Percentiles rank a stretch among this genome's conserved stretches.
These are phyloP conservation scores for Talaromyces sp. DNA, from an alignment of 2,329 filamentous ascomycete genomes.

Conservation along the genomic window DNA sequence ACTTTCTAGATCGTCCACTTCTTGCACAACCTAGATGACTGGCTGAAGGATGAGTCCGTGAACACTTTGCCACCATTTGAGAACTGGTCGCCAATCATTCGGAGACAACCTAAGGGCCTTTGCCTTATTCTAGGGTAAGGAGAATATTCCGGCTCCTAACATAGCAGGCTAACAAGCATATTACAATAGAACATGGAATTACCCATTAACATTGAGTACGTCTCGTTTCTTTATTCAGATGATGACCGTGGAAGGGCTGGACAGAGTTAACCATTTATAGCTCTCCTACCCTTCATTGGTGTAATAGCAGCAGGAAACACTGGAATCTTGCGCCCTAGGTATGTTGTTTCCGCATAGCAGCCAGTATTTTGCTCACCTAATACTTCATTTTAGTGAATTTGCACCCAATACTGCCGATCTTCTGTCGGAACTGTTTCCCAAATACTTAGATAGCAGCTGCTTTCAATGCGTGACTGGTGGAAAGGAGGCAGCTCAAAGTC, in stretches of 20 bases:
- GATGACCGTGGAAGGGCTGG: neutral
- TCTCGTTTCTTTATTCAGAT: neutral
- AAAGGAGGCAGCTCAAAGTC: neutral
- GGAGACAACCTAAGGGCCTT: slow-evolving; percentile 4
- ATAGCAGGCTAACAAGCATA: neutral
- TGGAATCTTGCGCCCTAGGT: slow-evolving; percentile 8
- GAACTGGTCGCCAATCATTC: slow-evolving; percentile 7
- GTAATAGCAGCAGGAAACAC: slow-evolving; percentile 6
- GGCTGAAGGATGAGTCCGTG: slow-evolving; percentile 7
- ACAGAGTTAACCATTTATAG: neutral
- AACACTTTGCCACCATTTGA: slow-evolving; percentile 7
- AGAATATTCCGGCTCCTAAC: neutral
- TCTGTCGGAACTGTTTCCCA: slow-evolving; percentile 4
- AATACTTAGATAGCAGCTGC: slow-evolving; percentile 4
- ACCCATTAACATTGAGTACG: slow-evolving; percentile 7
- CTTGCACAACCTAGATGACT: slow-evolving; percentile 6
- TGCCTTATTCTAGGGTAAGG: slow-evolving; percentile 4
- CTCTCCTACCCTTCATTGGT: slow-evolving; percentile 3
- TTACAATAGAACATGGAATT: slow-evolving; percentile 5
- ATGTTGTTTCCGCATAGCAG: neutral
- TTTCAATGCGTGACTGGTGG: slow-evolving; percentile 5
- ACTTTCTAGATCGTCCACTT: slow-evolving; percentile 3
- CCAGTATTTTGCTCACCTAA: neutral
- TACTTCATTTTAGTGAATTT: neutral
- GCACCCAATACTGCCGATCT: slow-evolving; percentile 6